Percentiles rank a stretch among this genome's conserved stretches.
These are phyloP conservation scores for Toxoplasma gondii DNA, from an alignment of 169 alveolate species.

Conservation along the genomic window DNA sequence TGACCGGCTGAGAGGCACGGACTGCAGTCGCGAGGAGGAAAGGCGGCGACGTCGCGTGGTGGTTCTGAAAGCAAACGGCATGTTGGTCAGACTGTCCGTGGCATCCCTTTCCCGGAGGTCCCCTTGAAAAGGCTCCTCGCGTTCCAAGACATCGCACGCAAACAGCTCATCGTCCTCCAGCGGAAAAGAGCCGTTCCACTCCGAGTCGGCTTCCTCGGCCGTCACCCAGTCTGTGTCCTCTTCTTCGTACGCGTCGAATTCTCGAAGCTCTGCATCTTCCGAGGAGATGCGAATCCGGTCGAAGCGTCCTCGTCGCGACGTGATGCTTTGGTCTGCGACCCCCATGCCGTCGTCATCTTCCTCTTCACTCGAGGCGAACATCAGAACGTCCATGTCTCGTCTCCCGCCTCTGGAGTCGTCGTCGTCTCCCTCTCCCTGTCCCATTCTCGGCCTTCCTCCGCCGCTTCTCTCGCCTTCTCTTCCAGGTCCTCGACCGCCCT, in stretches of 20 bases:
- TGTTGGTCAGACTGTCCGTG: not conserved
- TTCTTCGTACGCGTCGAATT: not conserved
- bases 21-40: not conserved
- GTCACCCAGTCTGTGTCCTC: not conserved
- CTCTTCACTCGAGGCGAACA: not conserved
- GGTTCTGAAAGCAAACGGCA: not conserved
- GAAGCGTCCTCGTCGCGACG: not conserved
- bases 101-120: not conserved
- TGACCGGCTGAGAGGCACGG: not conserved
- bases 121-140: not conserved
- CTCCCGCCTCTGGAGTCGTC: not conserved
- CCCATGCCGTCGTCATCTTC: constrained; percentile 9
- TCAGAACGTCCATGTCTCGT: not conserved
- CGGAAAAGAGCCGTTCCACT: not conserved
- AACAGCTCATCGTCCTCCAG: not conserved
- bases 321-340: not conserved
- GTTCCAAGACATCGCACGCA: not conserved
- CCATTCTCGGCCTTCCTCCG: not conserved
- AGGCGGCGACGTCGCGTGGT: not conserved
- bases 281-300: not conserved
- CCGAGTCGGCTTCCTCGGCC: not conserved
- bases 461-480: not conserved
- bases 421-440: not conserved
- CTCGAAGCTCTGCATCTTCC: not conserved
- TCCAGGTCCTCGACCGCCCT: not conserved